Conservation (phyloP, 495 filamentous ascomycete genomes). For the Geoglossum glabrum region DNA sequence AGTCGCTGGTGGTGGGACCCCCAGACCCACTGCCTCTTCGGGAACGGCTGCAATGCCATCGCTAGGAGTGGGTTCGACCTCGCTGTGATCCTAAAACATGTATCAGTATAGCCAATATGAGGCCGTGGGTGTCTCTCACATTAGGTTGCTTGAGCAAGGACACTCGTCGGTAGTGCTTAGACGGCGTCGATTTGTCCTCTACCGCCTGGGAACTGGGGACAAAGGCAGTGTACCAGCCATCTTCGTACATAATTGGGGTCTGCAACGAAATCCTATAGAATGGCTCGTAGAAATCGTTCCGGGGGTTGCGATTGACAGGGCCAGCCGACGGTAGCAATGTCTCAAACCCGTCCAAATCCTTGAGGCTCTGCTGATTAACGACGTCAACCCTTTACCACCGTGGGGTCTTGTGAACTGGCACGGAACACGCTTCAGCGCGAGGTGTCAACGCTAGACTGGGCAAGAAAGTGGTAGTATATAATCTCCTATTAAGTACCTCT, state of each 20-base stretch:
- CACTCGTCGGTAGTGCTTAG: conserved; percentile 35
- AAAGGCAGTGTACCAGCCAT: conserved; percentile 47
- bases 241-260: conserved; percentile 40
- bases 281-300: background rate
- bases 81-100: conserved; percentile 17
- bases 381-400: background rate
- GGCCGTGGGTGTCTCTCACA: conserved; percentile 26
- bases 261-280: background rate
- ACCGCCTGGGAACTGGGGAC: conserved; percentile 32
- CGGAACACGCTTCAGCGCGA: too few relatives aligned
- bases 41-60: conserved; percentile 23
- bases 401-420: background rate
- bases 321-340: background rate
- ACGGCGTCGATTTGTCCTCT: conserved; percentile 20
- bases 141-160: conserved; percentile 49
- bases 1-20: conserved; percentile 40
- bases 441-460: too few relatives aligned
- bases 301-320: background rate
- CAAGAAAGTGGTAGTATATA: too few relatives aligned
- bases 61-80: conserved; percentile 23
- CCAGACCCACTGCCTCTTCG: conserved; percentile 28
- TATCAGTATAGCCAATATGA: background rate
- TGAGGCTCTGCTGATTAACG: background rate
- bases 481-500: too few relatives aligned
- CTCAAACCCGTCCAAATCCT: background rate